Conservation (phyloP, 192 early-diverging fungal species). For the Neocallimastix lanati region DNA sequence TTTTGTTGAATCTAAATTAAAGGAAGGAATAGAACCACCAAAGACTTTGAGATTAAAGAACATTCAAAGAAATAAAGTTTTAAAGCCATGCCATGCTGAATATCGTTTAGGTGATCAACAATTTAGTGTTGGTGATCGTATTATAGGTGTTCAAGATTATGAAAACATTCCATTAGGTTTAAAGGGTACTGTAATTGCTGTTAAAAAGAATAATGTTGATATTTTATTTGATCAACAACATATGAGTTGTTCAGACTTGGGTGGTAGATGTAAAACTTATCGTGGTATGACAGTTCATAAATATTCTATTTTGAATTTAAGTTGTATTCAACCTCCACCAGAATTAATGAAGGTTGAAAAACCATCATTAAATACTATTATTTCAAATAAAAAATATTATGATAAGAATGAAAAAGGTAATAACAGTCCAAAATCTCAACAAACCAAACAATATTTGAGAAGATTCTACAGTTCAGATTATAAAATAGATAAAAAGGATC, state of each 20-base stretch:
- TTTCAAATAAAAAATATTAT: neutral
- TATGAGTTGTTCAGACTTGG: conserved; percentile 58
- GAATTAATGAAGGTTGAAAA: neutral
- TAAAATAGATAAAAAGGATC: neutral
- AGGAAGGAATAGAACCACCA: neutral
- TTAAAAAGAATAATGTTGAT: conserved; percentile 57
- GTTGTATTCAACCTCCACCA: conserved; percentile 27
- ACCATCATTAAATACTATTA: neutral
- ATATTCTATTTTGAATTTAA: conserved; percentile 53
- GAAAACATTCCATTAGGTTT: conserved; percentile 63
- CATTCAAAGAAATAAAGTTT: conserved; percentile 16
- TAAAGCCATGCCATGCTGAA: conserved; percentile 64
- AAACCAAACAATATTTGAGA: neutral
- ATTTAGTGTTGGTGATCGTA: conserved; percentile 75
- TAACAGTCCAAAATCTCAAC: neutral
- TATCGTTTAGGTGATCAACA: conserved; percentile 51
- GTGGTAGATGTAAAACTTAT: conserved; percentile 51
- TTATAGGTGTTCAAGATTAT: conserved; percentile 47
- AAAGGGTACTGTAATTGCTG: conserved; percentile 67
- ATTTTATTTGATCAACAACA: conserved; percentile 74
- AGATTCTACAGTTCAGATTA: neutral
- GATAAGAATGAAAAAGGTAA: neutral
- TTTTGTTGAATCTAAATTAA: neutral
- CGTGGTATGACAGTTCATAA: conserved; percentile 53
- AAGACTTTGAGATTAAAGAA: conserved; percentile 23